Base-by-base conservation (phyloP, 129 eudicot genomes). In the Lactuca saligna region DNA sequence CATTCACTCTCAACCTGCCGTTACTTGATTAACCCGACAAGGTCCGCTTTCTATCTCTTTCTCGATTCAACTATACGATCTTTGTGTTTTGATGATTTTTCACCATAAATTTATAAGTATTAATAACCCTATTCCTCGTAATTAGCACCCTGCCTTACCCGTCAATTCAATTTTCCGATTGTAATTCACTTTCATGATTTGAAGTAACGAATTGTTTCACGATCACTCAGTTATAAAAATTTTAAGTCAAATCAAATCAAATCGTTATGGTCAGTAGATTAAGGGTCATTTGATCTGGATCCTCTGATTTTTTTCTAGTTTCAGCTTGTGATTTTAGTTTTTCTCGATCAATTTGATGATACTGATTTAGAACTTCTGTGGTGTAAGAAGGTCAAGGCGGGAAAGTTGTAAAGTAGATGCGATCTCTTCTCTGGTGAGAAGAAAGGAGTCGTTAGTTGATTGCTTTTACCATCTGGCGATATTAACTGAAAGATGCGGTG, bases 341-440 rank as follows among this genome's bases (percentile, higher is more conserved):
- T 66, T 34, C 13, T 13, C 17, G 31, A 38, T 37, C 31, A 10
- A 46, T 54, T 68, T 59, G 63, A 29, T 50, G 57, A 10, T 60
- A 17, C 72, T 60, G 5, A 41, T 76, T 51, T 0, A 6, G 12
- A 25, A 1, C 32, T 16, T 51, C 16, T 61, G 35, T 67, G 13
- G 37, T n/a, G 55, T 67, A 17, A 25, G 80, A 67, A 75, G 80
- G 61, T 58, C 68, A 57, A 65, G 48, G 33, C 51, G 32, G 32
- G 66, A 61, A 61, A 61, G 51, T 8, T 61, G 74, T 15, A 61
- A 61, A 61, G 66, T 16, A 25, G 50, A 25, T 71, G 35, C 60
- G 49, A 71, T 71, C 60, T 46, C 54, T 59, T 34, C 61, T 29
- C 61, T 71, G 62, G 69, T 61, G 61, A 65, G 41, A 14, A 74